Base-by-base conservation (phyloP, 139 green algal genomes). In the Ettlia oleoabundans region DNA sequence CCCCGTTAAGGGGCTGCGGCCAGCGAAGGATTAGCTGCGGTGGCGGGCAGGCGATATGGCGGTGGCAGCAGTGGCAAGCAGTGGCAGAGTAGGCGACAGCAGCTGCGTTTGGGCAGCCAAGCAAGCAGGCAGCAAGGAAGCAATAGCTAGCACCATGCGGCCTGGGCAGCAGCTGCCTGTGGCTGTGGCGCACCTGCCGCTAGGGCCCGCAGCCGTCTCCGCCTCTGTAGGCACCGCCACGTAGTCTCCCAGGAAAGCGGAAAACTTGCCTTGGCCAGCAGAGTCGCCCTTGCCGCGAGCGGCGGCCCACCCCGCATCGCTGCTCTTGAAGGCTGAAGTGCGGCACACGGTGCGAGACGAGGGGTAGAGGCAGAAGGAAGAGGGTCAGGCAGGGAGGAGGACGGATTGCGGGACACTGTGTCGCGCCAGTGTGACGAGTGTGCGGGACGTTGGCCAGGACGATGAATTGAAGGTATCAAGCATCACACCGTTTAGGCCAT, bases 191-290 rank as follows among this genome's bases (percentile, higher is more conserved):
- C 58, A 69, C 63, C 63, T 69, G 30, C 8, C 41, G 28, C 3
- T 40, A 10, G 68, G 7, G 68, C 7, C 41, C 37, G 65, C 32
- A 3, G 66, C 4, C 66, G 66, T 30, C 70, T 69, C 68, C 10
- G 35, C 47, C 71, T 78, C 76, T 1, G 26, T 67, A 9, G 82
- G 37, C 33, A 91, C 26, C 19, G 76, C 73, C 55, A 78, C 69
- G 62, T 88, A 92, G 26, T 93, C 87, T 7, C 89, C 89, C 61
- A 90, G 64, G 52, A 93, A 82, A 15, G 87, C 82, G 26, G 87
- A 90, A 30, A 78, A 84, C 55, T 88, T 84, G 32, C 30, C 78
- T 32, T n/a, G 53, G 61, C 35, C 68, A 0, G 63, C 35, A 8
- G 42, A 37, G 53, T 47, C 42, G 47, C 43, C 40, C 61, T 42